Base-by-base conservation (phyloP, 805 yeast genomes). In the Ogataea trehaloabstinens region DNA sequence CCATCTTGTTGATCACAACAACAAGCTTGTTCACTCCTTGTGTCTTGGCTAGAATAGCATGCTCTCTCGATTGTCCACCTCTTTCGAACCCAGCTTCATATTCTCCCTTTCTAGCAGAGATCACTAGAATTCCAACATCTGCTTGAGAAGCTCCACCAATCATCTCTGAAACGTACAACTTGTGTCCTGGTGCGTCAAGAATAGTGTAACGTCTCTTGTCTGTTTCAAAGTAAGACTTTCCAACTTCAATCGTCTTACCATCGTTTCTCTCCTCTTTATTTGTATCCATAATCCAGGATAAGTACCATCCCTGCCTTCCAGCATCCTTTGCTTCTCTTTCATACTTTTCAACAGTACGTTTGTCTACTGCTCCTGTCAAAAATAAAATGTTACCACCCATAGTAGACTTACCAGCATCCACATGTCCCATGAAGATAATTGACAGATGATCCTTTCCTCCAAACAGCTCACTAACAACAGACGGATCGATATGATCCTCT, bases 71-170 rank as follows among this genome's bases (percentile, higher is more conserved):
- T 72, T 91, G 99, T 53, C 99, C 99, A 58, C 98, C 98, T 66
- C 89, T 87, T 73, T 91, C 99, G 60, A 91, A 91, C 46, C 99
- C 99, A 39, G 99, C 93, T 72, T 93, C 99, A 68, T 93, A 93
- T 67, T 93, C 99, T 70, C 99, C 99, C 68, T 90, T 89, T 76
- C 99, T 85, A 33, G 98, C 98, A 48, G 96, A 86, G 54, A 93
- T 93, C 35, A 93, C 99, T 58, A 93, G 76, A 51, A 93, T 80
- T 70, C 99, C 99, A 42, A 91, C 93, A 70, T 93, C 99, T 24
- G 99, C 99, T 72, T 93, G 99, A 32, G 98, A 90, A 15, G 99
- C 99, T 67, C 99, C 99, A 57, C 98, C 98, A 73, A 93, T 93
- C 99, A 93, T 93, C 66, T 89, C 95, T 40, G 97, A 88, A 48